A percentile compares a stretch with the other conserved stretches of the same genome.
Evolutionary conservation across 352 stramenopile species (phyloP).

Genomic region (Phytopythium boreale): DNA sequence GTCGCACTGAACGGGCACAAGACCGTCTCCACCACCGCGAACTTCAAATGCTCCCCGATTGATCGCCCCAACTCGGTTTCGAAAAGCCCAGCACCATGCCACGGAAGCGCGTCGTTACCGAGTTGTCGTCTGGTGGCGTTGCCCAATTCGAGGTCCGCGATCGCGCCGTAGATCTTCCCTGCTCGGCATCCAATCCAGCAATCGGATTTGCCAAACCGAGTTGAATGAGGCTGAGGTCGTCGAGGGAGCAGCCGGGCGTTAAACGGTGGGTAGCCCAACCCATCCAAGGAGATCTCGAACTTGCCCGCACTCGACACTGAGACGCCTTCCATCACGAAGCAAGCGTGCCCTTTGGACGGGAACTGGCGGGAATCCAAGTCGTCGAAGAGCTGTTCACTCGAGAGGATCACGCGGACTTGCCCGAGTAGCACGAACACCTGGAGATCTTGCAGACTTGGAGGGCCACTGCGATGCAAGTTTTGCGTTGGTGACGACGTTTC

Average conservation of each 20-base stretch:
- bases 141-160: conserved; percentile 24
- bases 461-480: too few relatives aligned
- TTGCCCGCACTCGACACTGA: conserved; percentile 37
- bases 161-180: conserved; percentile 44
- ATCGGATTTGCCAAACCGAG: conserved; percentile 40
- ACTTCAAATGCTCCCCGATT: conserved; percentile 11
- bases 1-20: conserved; percentile 49
- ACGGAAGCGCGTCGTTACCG: conserved; percentile 1
- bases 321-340: conserved; percentile 50
- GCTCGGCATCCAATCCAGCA: conserved; percentile 39
- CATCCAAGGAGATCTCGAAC: conserved; percentile 61
- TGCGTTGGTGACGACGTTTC: background rate
- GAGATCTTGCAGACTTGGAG: conserved; percentile 8
- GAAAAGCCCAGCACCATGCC: conserved; percentile 21
- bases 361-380: conserved; percentile 13
- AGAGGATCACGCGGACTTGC: conserved; percentile 50
- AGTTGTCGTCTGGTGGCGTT: background rate
- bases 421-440: conserved; percentile 48
- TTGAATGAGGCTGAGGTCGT: conserved; percentile 36
- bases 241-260: conserved; percentile 64
- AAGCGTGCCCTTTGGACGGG: conserved; percentile 19
- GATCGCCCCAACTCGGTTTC: conserved; percentile 25
- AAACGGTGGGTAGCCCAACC: conserved; percentile 74
- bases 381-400: conserved; percentile 34
- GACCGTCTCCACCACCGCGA: conserved; percentile 29